Evolutionary conservation across 495 filamentous ascomycete species (phyloP).

Genomic region (Viridothelium virens): DNA sequence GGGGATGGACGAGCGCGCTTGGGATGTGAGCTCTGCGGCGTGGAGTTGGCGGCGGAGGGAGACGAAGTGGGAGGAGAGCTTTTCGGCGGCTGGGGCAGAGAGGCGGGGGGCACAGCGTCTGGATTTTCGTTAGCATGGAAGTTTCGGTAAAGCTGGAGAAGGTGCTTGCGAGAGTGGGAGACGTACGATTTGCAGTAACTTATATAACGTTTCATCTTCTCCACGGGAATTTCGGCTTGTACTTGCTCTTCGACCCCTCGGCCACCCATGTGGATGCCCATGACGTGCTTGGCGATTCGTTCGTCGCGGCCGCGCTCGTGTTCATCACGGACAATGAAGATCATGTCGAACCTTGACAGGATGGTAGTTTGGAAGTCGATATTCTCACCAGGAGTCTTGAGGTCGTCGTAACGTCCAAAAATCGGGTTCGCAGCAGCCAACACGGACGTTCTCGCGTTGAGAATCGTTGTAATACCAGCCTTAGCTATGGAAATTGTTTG

Average conservation of each 20-base stretch:
- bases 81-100: constrained; percentile 86
- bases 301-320: constrained; percentile 87
- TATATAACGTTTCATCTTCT: constrained; percentile 97
- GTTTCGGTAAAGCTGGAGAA: not conserved
- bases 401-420: constrained; percentile 95
- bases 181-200: constrained; percentile 92
- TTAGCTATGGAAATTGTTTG: constrained; percentile 99
- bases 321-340: constrained; percentile 96
- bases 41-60: constrained; percentile 92
- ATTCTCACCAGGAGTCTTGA: constrained; percentile 96
- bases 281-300: constrained; percentile 90
- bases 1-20: constrained; percentile 82
- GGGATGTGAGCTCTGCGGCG: constrained; percentile 76
- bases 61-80: constrained; percentile 95
- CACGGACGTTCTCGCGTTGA: constrained; percentile 92
- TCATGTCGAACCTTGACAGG: constrained; percentile 98
- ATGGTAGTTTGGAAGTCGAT: constrained; percentile 99
- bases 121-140: not conserved
- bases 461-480: constrained; percentile 96
- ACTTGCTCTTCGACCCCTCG: constrained; percentile 74
- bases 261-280: constrained; percentile 94
- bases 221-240: constrained; percentile 79
- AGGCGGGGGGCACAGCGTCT: constrained; percentile 75
- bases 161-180: not conserved
- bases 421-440: constrained; percentile 96